Base-by-base conservation (phyloP, 768 basidiomycete genomes). In the Tylopilus felleus region DNA sequence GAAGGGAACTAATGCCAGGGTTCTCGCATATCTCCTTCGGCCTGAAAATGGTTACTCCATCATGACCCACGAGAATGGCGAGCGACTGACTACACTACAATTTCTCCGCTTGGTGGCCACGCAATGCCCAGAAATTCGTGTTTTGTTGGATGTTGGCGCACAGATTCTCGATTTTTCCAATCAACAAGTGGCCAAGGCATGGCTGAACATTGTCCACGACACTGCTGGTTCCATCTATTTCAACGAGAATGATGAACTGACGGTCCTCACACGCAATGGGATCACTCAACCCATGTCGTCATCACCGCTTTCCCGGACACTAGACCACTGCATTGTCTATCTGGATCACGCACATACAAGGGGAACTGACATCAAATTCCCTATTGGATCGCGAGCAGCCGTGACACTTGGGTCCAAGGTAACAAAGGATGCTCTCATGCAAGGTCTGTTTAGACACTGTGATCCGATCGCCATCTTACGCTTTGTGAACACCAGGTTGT, bases 401-500 rank as follows among this genome's bases (percentile, higher is more conserved):
- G 73, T 74, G 29, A 74, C 71, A n/a, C n/a, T n/a, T n/a, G n/a
- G n/a, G n/a, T n/a, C n/a, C n/a, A n/a, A n/a, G n/a, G n/a, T n/a
- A n/a, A n/a, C n/a, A n/a, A n/a, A n/a, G n/a, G n/a, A n/a, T n/a
- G n/a, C n/a, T n/a, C n/a, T n/a, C n/a, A n/a, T 64, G 0, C 72
- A 73, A 60, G 73, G 72, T 72, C 29, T 16, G 70, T 46, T 17
- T n/a, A 3, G n/a, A 4, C 1, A 6, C 9, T 25, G 4, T 10
- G 1, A 42, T 23, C 0, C 28, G n/a, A n/a, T 47, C 1, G 3
- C 9, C 8, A 38, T 23, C 45, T 38, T 28, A 33, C 21, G 13
- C 7, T 4, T 7, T 80, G 78, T 49, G n/a, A n/a, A 80, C 80
- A 79, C 10, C 67, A 79, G 8, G 77, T 80, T n/a, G n/a, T n/a